A percentile compares a stretch with the other conserved stretches of the same genome.
Conservation (phyloP, 305 asterid species). For the Solanum chacoense region DNA sequence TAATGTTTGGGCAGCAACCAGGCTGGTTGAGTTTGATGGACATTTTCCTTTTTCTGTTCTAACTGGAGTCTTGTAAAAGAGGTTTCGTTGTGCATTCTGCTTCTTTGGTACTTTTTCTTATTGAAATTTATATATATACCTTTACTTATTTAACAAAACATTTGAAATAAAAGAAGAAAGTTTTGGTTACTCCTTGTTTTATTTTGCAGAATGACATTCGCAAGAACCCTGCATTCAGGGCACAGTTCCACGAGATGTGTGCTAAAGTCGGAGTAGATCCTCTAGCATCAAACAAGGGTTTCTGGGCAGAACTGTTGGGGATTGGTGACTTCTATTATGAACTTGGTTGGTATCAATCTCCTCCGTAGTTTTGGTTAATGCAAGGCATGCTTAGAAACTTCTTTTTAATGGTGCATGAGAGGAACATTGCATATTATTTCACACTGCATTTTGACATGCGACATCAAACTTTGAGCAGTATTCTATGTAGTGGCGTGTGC, state of each 20-base stretch:
- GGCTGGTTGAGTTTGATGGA: not conserved
- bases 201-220: slow-evolving; percentile 80
- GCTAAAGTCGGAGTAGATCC: slow-evolving; percentile 99
- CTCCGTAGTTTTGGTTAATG: not conserved
- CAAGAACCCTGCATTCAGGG: slow-evolving; percentile 86
- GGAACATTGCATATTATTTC: not conserved
- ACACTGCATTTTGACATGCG: not conserved
- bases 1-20: not conserved
- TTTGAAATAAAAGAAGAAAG: not conserved
- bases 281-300: slow-evolving; percentile 93
- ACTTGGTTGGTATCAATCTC: slow-evolving; percentile 50
- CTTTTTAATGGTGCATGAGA: not conserved
- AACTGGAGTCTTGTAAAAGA: not conserved
- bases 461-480: not conserved
- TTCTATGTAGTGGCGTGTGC: not conserved
- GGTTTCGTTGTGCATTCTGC: not conserved
- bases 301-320: slow-evolving; percentile 97
- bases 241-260: slow-evolving; percentile 99
- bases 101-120: not conserved
- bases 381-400: not conserved
- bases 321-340: slow-evolving; percentile 96
- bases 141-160: not conserved
- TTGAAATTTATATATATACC: not conserved
- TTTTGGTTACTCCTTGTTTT: not conserved
- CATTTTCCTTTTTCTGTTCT: not conserved